Base-by-base conservation (phyloP, 1,284 basidiomycete species). In the Trametes polyzona region DNA sequence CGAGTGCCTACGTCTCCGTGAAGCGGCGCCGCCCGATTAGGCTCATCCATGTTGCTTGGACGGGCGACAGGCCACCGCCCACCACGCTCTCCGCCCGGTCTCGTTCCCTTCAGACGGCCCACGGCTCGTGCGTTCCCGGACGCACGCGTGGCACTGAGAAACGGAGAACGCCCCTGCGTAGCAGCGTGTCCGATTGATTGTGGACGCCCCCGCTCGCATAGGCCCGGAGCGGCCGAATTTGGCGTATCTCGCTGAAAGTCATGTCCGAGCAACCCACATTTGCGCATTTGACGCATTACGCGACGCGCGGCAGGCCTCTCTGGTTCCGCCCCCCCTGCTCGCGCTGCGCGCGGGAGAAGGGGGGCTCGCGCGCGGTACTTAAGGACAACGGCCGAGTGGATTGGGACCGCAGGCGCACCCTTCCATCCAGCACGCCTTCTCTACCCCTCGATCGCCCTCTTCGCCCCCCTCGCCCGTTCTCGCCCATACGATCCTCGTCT, bases 211-310 rank as follows among this genome's bases (percentile, higher is more conserved):
- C 50, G 40, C 52, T 47, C 32, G 43, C 29, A 49, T 50, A 56
- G 46, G 55, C 42, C 55, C 61, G 58, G 58, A 52, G 52, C 57
- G 52, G 52, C 61, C 61, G 57, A 63, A 53, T 52, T 40, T 46
- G 58, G 56, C 42, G 29, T 53, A 52, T 55, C 51, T 59, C 61
- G 59, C 58, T 46, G 46, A 58, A 63, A 63, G 57, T 63, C 61
- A 63, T 63, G 61, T 59, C 61, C 55, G 58, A 57, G 33, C 48
- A 44, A 47, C 46, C 53, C 61, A 59, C 58, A 57, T 62, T 53
- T 41, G 37, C 57, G 47, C 55, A 59, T 57, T 42, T 59, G 61
- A 59, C 55, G 59, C 57, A 43, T 63, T 59, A 63, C 49, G 53
- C 61, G 61, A 57, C 52, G 61, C 58, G 61, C 57, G 58, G 47